Evolutionary conservation across 345 rosid species (phyloP), one percentile per base, ranked within the genome.

Genomic region (Acer negundo): DNA sequence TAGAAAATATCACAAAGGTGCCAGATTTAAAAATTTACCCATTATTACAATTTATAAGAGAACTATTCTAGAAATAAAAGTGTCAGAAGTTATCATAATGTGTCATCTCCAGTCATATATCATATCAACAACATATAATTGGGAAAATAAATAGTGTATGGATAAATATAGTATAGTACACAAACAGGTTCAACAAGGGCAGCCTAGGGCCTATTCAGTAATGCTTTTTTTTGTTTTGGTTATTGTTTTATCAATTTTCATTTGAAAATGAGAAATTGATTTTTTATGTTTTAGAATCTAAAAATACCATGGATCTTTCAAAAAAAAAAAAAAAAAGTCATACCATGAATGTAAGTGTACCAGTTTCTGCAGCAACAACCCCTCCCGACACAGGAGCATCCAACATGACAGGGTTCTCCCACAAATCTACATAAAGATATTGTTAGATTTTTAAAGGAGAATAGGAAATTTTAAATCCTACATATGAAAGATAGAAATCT

Each of bases 331-430:
- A 4, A 35, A 35, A 74, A n/a, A n/a, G n/a, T 2, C 76, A 78
- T 83, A 92, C 98, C 95, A 95, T 93, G 86, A 95, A 95, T 72
- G 96, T 91, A n/a, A 95, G 96, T 26, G 93, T 79, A 62, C 92
- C 92, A 61, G 93, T 88, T 85, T 93, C 97, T 42, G 98, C 99
- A 81, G 94, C 98, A 81, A 91, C 90, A 86, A 93, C 91, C 76
- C 99, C 99, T 78, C 98, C 98, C 72, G 99, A 95, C 44, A 95
- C 98, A 12, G 99, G 98, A 83, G 99, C 99, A 84, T 95, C 99
- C 88, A 93, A 85, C 97, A 95, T 95, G 73, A 85, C 82, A 72
- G 99, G 94, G 40, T 81, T 89, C 81, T 82, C 85, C 92, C 89
- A 83, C 20, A 78, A 44, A 81, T 78, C 97, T 95, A 78, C 81